Percentiles rank a stretch among this genome's conserved stretches.
phyloP scores from a whole-genome alignment of 2,329 filamentous ascomycete species.

The Calonectria hawksworthii region DNA sequence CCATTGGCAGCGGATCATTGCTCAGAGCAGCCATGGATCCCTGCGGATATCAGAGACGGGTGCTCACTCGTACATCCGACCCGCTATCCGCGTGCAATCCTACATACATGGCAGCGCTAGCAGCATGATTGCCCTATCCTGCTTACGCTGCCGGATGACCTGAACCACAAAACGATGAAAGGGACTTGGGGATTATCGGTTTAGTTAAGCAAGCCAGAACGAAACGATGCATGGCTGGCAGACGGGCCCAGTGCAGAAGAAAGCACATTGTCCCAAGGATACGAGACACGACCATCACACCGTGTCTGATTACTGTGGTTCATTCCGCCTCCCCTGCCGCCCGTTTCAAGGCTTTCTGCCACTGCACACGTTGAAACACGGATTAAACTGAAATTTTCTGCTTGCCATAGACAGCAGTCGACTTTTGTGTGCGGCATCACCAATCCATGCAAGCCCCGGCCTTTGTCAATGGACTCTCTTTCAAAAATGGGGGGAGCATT shows the following conservation, averaged over 20 bases:
- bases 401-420: background rate
- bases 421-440: background rate
- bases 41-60: slow-evolving; percentile 18
- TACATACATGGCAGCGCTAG: slow-evolving; percentile 10
- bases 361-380: slow-evolving; percentile 10
- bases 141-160: too few relatives aligned
- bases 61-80: slow-evolving; percentile 23
- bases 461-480: background rate
- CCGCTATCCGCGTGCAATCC: slow-evolving; percentile 16
- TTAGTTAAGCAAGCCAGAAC: background rate
- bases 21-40: slow-evolving; percentile 2
- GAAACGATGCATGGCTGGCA: slow-evolving; percentile 1
- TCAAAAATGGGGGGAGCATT: background rate
- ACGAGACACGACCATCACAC: slow-evolving; percentile 26
- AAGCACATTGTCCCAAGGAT: slow-evolving; percentile 5
- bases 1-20: slow-evolving; percentile 14
- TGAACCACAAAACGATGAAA: background rate
- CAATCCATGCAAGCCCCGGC: background rate
- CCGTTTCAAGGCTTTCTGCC: slow-evolving; percentile 18
- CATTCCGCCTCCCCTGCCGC: slow-evolving; percentile 13
- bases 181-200: background rate
- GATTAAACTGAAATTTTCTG: background rate
- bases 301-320: slow-evolving; percentile 24
- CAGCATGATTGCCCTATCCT: background rate
- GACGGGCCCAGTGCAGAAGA: background rate